These are phyloP conservation scores for Mucor sp. DNA, from an alignment of 371 early-diverging fungal genomes.

Conservation along the genomic window DNA sequence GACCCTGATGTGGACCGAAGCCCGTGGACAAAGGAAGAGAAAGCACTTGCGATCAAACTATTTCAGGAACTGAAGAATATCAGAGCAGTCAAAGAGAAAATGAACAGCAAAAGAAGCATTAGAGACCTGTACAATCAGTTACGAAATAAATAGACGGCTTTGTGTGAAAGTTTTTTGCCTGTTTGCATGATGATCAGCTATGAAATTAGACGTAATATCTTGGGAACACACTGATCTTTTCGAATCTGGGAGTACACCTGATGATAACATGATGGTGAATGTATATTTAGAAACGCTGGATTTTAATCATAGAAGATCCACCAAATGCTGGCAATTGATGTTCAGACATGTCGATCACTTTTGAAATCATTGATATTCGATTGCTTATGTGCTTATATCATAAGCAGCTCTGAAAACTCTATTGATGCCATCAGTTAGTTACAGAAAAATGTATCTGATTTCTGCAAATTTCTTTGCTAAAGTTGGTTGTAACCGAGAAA, in stretches of 20 bases:
- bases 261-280: not conserved
- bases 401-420: not conserved
- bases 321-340: not conserved
- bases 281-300: not conserved
- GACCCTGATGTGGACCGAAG: slow-evolving; percentile 38
- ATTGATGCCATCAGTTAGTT: not conserved
- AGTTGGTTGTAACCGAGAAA: not conserved
- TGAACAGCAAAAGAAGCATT: slow-evolving; percentile 19
- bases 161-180: not conserved
- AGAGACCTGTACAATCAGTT: slow-evolving; percentile 18
- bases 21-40: slow-evolving; percentile 41
- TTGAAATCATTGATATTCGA: not conserved
- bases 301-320: not conserved
- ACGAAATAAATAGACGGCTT: not conserved
- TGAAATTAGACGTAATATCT: not conserved
- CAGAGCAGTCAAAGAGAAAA: slow-evolving; percentile 5
- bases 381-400: not conserved
- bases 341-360: not conserved
- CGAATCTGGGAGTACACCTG: not conserved
- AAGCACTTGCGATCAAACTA: slow-evolving; percentile 1
- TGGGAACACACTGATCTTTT: not conserved
- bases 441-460: not conserved
- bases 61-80: slow-evolving; percentile 10
- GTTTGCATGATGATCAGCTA: not conserved
- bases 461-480: not conserved